These are phyloP conservation scores for Epichloe gansuensis DNA, from an alignment of 2,329 filamentous ascomycete genomes.

Conservation along the genomic window DNA sequence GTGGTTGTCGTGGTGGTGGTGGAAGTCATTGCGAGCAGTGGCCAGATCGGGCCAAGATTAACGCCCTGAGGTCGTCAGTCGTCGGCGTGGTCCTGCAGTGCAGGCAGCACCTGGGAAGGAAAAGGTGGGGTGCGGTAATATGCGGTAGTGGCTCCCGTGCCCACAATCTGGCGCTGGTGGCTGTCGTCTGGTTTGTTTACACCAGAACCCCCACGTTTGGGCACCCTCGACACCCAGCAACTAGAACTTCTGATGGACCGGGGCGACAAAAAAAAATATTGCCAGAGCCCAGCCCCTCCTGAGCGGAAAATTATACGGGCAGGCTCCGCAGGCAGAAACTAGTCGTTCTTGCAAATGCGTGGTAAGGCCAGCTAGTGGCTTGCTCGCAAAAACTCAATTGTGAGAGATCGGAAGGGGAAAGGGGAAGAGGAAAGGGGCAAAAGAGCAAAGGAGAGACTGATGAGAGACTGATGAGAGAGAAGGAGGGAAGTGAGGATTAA, in stretches of 20 bases:
- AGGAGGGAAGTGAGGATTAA: not conserved
- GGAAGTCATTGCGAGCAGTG: constrained; percentile 11
- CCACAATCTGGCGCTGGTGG: not conserved
- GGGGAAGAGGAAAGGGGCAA: not conserved
- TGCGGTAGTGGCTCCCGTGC: constrained; percentile 1
- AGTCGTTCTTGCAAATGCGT: not conserved
- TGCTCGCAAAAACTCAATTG: not conserved
- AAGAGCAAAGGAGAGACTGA: not conserved
- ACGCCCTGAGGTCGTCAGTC: not conserved
- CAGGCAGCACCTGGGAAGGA: not conserved
- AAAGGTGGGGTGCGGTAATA: not conserved
- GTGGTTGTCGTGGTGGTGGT: constrained; percentile 9
- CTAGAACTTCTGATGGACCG: not conserved
- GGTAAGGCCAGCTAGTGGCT: not conserved
- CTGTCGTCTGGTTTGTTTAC: not conserved
- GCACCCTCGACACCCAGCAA: not conserved
- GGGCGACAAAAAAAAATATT: not conserved
- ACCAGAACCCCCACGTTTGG: not conserved
- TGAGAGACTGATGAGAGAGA: not conserved
- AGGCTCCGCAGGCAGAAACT: not conserved
- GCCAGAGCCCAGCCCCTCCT: not conserved
- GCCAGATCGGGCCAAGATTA: constrained; percentile 4
- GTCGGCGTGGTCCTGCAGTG: not conserved
- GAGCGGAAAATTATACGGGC: not conserved
- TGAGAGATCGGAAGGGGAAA: not conserved